Evolutionary conservation across 1,284 basidiomycete genomes (phyloP).

Genomic region (Ustilago nuda): DNA sequence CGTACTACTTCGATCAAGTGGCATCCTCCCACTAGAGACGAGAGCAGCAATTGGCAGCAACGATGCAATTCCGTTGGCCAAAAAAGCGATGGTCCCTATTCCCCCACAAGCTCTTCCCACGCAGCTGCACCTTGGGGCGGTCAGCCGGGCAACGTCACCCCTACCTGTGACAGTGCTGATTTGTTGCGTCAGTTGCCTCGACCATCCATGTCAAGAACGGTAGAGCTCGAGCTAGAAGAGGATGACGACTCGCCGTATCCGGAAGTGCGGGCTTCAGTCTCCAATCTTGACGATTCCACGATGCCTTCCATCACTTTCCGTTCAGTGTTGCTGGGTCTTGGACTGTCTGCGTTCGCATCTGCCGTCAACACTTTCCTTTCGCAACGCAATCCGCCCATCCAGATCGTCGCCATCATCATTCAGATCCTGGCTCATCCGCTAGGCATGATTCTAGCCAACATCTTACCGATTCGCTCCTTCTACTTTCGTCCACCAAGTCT

Average conservation of each 20-base stretch:
- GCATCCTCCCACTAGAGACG: constrained; percentile 33
- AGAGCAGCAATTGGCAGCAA: constrained; percentile 2
- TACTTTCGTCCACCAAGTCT: constrained; percentile 20
- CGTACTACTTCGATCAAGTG: constrained; percentile 44
- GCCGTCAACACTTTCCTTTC: constrained; percentile 61
- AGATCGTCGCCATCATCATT: constrained; percentile 53
- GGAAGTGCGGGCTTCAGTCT: constrained; percentile 63
- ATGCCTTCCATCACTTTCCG: constrained; percentile 64
- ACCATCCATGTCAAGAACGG: constrained; percentile 18
- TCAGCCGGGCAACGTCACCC: not conserved
- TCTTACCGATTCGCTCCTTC: constrained; percentile 49
- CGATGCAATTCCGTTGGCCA: constrained; percentile 14
- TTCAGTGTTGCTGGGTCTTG: constrained; percentile 54
- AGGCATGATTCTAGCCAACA: constrained; percentile 47
- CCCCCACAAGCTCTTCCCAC: constrained; percentile 14
- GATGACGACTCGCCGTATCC: constrained; percentile 64
- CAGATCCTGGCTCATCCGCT: constrained; percentile 59
- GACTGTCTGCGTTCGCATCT: constrained; percentile 52
- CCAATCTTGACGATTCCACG: constrained; percentile 61
- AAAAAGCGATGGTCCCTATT: constrained; percentile 12
- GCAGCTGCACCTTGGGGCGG: constrained; percentile 8
- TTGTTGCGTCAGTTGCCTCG: constrained; percentile 16
- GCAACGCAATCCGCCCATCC: constrained; percentile 59
- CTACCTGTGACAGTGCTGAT: constrained; percentile 31
- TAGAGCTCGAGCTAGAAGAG: constrained; percentile 45